These are phyloP conservation scores for Pseudocercospora ulei DNA, from an alignment of 2,329 filamentous ascomycete genomes.

Conservation along the genomic window DNA sequence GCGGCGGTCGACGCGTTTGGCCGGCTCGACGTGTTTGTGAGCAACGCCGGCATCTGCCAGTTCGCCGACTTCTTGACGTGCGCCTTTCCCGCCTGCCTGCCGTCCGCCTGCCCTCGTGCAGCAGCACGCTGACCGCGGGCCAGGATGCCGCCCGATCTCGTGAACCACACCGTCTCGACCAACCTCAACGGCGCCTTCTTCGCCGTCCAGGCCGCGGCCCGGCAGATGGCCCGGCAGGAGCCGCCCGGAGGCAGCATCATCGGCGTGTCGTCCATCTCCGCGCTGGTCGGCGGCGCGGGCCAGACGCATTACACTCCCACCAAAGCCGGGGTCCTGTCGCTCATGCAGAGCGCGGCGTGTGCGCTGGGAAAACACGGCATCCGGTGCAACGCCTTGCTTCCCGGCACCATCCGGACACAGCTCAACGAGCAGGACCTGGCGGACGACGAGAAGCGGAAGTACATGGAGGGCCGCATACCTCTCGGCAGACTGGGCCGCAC, in stretches of 20 bases:
- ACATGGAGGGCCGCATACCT: constrained; percentile 75
- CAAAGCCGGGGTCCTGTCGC: constrained; percentile 67
- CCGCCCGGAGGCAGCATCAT: constrained; percentile 67
- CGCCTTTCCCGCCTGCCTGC: constrained; percentile 12
- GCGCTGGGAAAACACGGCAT: constrained; percentile 67
- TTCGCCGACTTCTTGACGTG: constrained; percentile 77
- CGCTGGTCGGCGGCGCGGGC: constrained; percentile 64
- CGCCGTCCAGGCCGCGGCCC: constrained; percentile 71
- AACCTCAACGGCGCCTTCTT: constrained; percentile 88
- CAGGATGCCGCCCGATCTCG: constrained; percentile 59
- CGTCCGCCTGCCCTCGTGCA: too few species aligned
- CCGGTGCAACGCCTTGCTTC: constrained; percentile 72
- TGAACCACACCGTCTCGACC: constrained; percentile 60
- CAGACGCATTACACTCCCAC: constrained; percentile 85
- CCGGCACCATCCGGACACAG: constrained; percentile 74
- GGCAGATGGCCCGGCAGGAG: constrained; percentile 62
- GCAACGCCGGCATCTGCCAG: constrained; percentile 78
- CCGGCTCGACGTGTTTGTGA: constrained; percentile 59
- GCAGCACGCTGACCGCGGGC: constrained; percentile 9
- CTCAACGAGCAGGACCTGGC: constrained; percentile 72
- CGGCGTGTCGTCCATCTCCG: constrained; percentile 61
- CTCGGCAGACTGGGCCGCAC: constrained; percentile 63
- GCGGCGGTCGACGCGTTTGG: constrained; percentile 54
- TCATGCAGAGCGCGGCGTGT: constrained; percentile 76
- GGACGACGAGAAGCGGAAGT: constrained; percentile 60